Base-by-base conservation (phyloP, 2,329 filamentous ascomycete genomes). In the Magnaporthiopsis poae region DNA sequence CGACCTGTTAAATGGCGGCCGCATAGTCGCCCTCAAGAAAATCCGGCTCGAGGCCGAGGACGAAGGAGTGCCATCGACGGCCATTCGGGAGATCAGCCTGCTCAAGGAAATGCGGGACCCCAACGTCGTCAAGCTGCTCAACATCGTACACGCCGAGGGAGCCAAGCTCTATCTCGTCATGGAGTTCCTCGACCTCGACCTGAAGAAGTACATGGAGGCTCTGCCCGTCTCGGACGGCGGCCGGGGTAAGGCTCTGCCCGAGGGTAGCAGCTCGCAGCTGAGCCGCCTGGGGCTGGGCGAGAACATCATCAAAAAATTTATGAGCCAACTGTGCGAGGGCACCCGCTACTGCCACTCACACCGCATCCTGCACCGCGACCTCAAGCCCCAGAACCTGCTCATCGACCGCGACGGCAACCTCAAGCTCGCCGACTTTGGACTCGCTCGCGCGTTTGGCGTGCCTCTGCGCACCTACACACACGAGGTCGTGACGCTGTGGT, bases 201-300 rank as follows among this genome's bases (percentile, higher is more conserved):
- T 96, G 71, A 96, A 96, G 81, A 95, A 95, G 77, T 96, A 95
- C 80, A 96, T 96, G 92, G 91, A 96, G 78, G 86, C 91, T 29
- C 83, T 95, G 67, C 91, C 91, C 1, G 87, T 92, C 64, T 87
- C 84, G 72, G 90, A 95, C 75, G 91, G 91, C 72, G 91, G 91
- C 35, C 85, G 91, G 64, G 91, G 90, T 72, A 93, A 92, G 80
- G 86, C 90, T 39, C 81, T 96, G 67, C 91, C 91, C 3, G 90
- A 92, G 71, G 90, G 90, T 62, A 86, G 88, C 60, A 84, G 83
- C 36, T 75, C 85, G 63, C 84, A 86, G 68, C 80, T 90, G 68
- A 84, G 86, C 73, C 81, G 84, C 68, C 78, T 93, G 64, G 89
- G 89, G 9, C 80, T 96, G 66, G 91, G 90, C 66, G 85, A 90